These are phyloP conservation scores for Pyrenochaeta sp. DNA, from an alignment of 2,329 filamentous ascomycete genomes.

Conservation along the genomic window DNA sequence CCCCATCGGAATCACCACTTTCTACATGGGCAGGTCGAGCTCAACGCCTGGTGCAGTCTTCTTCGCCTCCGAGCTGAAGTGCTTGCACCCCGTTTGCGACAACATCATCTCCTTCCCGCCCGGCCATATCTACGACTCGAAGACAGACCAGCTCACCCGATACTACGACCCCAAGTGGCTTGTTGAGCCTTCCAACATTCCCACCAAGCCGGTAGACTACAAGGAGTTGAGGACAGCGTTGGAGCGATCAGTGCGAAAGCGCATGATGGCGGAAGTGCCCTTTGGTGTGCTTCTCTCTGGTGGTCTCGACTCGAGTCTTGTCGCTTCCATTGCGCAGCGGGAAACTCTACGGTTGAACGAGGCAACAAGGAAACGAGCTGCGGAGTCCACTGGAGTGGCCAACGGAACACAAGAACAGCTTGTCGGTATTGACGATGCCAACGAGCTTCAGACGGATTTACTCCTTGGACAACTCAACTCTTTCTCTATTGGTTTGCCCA, in stretches of 20 bases:
- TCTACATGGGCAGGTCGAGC: slow-evolving; percentile 92
- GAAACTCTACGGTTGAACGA: slow-evolving; percentile 83
- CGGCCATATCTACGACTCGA: slow-evolving; percentile 94
- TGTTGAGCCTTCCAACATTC: slow-evolving; percentile 82
- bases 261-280: slow-evolving; percentile 97
- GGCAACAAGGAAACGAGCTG: slow-evolving; percentile 59
- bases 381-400: slow-evolving; percentile 40
- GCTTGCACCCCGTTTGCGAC: slow-evolving; percentile 90
- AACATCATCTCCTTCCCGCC: slow-evolving; percentile 94
- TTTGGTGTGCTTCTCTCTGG: slow-evolving; percentile 96
- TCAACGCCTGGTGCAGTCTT: slow-evolving; percentile 84
- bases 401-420: slow-evolving; percentile 59
- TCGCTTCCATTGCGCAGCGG: slow-evolving; percentile 93
- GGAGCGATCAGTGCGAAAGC: slow-evolving; percentile 92
- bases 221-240: slow-evolving; percentile 82
- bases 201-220: slow-evolving; percentile 81
- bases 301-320: slow-evolving; percentile 93
- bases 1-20: slow-evolving; percentile 95
- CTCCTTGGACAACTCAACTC: slow-evolving; percentile 96
- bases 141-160: slow-evolving; percentile 81
- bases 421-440: slow-evolving; percentile 92
- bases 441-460: slow-evolving; percentile 87
- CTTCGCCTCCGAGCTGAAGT: slow-evolving; percentile 98
- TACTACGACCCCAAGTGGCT: slow-evolving; percentile 92
- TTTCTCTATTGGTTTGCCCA: slow-evolving; percentile 96